Base-by-base conservation (phyloP, 2,329 filamentous ascomycete genomes). In the Zymoseptoria tritici region DNA sequence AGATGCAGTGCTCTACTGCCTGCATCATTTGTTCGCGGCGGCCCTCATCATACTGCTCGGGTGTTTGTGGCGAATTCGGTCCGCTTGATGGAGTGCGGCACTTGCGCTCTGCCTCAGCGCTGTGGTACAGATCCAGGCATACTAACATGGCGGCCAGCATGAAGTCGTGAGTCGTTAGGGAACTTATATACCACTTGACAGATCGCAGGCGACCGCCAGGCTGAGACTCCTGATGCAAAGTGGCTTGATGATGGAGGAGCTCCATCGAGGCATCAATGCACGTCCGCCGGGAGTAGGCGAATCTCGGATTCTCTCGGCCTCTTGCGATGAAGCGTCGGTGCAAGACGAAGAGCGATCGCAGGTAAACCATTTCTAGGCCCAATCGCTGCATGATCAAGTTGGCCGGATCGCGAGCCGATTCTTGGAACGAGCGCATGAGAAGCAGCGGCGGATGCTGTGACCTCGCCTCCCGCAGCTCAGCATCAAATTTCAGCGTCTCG, bases 221-320 rank as follows among this genome's bases (percentile, higher is more conserved):
- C 66, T 88, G 84, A 2, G 87, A 87, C 72, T 96, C 91, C 26
- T 82, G 78, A 70, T 93, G 82, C 13, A 97, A 79, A 16, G 87
- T 88, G 36, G 84, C 81, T 70, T 97, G 85, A 66, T 93, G 90
- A 22, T 83, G 81, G 49, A 99, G 80, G 54, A 95, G 85, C 65
- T 88, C 86, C 80, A 97, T 81, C 0, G 91, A 90, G 1, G 92
- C 89, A 68, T 96, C 91, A 49, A 97, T 87, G 64, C 91, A 94
- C 21, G 86, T 88, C 49, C 87, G 85, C 29, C 93, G 84, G 2
- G 91, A 96, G 70, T 94, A 90, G 8, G 86, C 84, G 70, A 96
- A 97, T 8, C 91, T 83, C 9, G 88, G 80, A 67, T 93, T 94
- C 60, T 89, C 84, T 54, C 89, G 81, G 4, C 91, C 89, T 60